Percentiles rank a stretch among this genome's conserved stretches.
These are phyloP conservation scores for Tulasnella sp. DNA, from an alignment of 768 basidiomycete species.

Conservation along the genomic window DNA sequence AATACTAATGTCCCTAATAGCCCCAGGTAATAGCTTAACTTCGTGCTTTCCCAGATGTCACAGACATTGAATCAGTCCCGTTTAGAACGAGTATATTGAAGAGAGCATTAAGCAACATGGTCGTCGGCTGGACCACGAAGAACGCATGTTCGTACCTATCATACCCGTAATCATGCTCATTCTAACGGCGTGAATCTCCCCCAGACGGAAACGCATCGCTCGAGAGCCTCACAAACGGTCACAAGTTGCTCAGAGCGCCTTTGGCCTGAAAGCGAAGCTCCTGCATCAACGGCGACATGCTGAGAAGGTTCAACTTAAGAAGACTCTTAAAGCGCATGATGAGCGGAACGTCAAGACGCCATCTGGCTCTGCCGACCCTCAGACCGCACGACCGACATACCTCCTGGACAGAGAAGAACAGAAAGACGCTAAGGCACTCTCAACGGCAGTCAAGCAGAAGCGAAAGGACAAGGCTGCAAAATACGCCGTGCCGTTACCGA, in stretches of 20 bases:
- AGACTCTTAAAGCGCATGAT: conserved; percentile 99
- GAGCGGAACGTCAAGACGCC: conserved; percentile 96
- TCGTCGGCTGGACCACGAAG: conserved; percentile 90
- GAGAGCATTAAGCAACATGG: conserved; percentile 98
- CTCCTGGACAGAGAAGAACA: conserved; percentile 97
- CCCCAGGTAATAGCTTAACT: not conserved
- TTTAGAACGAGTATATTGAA: conserved; percentile 97
- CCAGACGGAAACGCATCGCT: conserved; percentile 77
- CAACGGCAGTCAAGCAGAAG: conserved; percentile 95
- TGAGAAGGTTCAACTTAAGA: conserved; percentile 97
- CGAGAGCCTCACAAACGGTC: conserved; percentile 75
- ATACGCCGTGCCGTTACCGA: conserved; percentile 93
- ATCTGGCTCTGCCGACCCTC: conserved; percentile 68
- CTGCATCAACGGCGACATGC: conserved; percentile 94
- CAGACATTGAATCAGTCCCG: conserved; percentile 4
- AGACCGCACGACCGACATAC: conserved; percentile 91
- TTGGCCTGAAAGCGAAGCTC: conserved; percentile 97
- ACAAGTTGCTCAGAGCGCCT: conserved; percentile 83
- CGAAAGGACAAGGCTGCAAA: conserved; percentile 99
- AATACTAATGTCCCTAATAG: not conserved
- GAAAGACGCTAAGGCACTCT: conserved; percentile 95
- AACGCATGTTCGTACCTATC: conserved; percentile 62
- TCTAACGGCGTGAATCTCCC: not conserved
- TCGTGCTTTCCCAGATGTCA: not conserved
- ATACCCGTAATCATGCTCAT: not conserved